A percentile compares a stretch with the other conserved stretches of the same genome.
These are phyloP conservation scores for Deuterostichococcus epilithicus DNA, from an alignment of 139 green algal genomes.

Conservation along the genomic window DNA sequence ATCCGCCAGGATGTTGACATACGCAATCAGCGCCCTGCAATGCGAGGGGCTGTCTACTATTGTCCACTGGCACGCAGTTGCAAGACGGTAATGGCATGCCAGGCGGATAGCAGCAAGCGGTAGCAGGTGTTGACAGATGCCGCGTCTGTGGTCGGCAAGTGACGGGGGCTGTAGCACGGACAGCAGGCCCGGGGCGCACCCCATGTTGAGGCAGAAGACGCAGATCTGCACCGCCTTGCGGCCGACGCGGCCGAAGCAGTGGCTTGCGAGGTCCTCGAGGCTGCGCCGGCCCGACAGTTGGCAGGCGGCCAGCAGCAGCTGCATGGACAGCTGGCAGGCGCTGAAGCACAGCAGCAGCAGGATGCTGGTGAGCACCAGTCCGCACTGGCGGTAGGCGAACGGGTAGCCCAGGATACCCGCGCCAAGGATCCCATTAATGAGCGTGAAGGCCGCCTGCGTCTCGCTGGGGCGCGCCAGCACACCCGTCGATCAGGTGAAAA, in stretches of 20 bases:
- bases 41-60: too few species aligned
- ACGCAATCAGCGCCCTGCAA: constrained; percentile 55
- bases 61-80: constrained; percentile 65
- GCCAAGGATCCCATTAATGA: constrained; percentile 66
- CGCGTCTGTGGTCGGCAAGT: constrained; percentile 24
- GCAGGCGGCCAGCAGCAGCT: constrained; percentile 65
- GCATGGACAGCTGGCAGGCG: constrained; percentile 60
- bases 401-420: constrained; percentile 61
- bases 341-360: constrained; percentile 64
- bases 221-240: constrained; percentile 23
- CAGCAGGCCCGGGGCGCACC: background rate
- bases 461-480: constrained; percentile 5
- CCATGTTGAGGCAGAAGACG: constrained; percentile 37
- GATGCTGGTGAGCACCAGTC: constrained; percentile 55
- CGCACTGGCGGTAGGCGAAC: constrained; percentile 39
- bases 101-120: too few species aligned
- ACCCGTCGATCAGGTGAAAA: too few species aligned
- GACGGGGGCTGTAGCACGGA: background rate
- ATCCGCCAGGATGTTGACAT: constrained; percentile 82
- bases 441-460: constrained; percentile 54
- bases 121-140: constrained; percentile 42
- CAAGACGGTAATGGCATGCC: constrained; percentile 21
- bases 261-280: constrained; percentile 62
- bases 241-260: constrained; percentile 28
- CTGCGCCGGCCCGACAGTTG: constrained; percentile 56